A percentile compares a stretch with the other conserved stretches of the same genome.
Conservation (phyloP, 2,329 filamentous ascomycete genomes). For the Tolypocladium sp. region DNA sequence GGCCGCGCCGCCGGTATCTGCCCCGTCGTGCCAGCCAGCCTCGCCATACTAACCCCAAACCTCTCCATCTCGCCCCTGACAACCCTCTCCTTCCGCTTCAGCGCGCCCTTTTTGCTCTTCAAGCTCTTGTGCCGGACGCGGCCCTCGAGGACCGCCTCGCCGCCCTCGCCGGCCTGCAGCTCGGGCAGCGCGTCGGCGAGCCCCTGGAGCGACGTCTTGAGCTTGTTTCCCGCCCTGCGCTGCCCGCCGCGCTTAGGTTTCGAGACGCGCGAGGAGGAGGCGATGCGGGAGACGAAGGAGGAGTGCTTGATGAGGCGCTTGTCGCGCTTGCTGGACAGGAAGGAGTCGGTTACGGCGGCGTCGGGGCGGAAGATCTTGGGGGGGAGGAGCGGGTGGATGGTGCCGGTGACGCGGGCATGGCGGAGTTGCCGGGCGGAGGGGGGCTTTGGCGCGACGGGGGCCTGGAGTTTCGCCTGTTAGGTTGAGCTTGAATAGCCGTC, state of each 20-base stretch:
- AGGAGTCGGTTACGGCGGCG: slow-evolving; percentile 44
- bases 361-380: slow-evolving; percentile 42
- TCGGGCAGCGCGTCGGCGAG: slow-evolving; percentile 75
- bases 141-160: slow-evolving; percentile 34
- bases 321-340: slow-evolving; percentile 69
- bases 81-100: slow-evolving; percentile 74
- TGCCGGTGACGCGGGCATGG: slow-evolving; percentile 38
- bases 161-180: slow-evolving; percentile 35
- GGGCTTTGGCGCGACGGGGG: slow-evolving; percentile 26
- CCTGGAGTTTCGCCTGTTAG: slow-evolving; percentile 6
- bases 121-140: slow-evolving; percentile 69
- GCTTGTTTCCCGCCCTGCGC: slow-evolving; percentile 63
- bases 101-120: slow-evolving; percentile 64
- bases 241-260: slow-evolving; percentile 16
- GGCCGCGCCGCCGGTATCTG: slow-evolving; percentile 6
- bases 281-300: slow-evolving; percentile 66
- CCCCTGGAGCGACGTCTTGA: slow-evolving; percentile 64
- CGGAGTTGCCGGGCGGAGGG: slow-evolving; percentile 50
- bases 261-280: slow-evolving; percentile 38
- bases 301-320: slow-evolving; percentile 78
- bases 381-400: slow-evolving; percentile 40
- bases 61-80: slow-evolving; percentile 74
- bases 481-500: not conserved
- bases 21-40: slow-evolving; percentile 43
- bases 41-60: slow-evolving; percentile 75